Percentiles rank a stretch among this genome's conserved stretches.
Conservation (phyloP, 306 rosid genomes). For the Vigna angularis region DNA sequence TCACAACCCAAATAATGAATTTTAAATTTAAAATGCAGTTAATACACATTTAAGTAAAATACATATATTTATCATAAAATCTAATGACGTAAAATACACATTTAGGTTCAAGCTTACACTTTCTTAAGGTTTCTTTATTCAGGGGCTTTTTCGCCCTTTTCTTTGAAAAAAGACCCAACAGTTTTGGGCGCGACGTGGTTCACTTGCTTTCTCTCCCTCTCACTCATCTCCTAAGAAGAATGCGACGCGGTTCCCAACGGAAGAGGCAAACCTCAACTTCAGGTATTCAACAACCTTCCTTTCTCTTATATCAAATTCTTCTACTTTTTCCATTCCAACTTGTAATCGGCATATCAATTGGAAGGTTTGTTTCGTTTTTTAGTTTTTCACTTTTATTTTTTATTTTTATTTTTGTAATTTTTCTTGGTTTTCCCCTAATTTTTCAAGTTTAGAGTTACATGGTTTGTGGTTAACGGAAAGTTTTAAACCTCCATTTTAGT, state of each 20-base stretch:
- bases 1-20: too few species aligned
- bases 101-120: too few species aligned
- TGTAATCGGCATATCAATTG: background rate
- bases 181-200: conserved; percentile 43
- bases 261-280: conserved; percentile 32
- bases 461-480: background rate
- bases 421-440: background rate
- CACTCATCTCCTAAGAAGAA: conserved; percentile 27
- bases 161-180: conserved; percentile 9
- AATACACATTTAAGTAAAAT: too few species aligned
- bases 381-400: background rate
- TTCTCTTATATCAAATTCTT: background rate
- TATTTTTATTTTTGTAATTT: background rate
- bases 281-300: background rate
- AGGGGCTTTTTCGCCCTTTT: conserved; percentile 37
- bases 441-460: background rate
- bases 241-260: conserved; percentile 46
- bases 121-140: background rate
- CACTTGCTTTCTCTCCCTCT: background rate
- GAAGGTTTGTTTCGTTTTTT: background rate
- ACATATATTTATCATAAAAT: too few species aligned
- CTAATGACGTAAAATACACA: too few species aligned
- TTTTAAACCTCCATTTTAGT: background rate
- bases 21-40: too few species aligned
- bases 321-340: too few species aligned